These are phyloP conservation scores for Piper betle DNA, from an alignment of 164 flowering plant species.

Conservation along the genomic window DNA sequence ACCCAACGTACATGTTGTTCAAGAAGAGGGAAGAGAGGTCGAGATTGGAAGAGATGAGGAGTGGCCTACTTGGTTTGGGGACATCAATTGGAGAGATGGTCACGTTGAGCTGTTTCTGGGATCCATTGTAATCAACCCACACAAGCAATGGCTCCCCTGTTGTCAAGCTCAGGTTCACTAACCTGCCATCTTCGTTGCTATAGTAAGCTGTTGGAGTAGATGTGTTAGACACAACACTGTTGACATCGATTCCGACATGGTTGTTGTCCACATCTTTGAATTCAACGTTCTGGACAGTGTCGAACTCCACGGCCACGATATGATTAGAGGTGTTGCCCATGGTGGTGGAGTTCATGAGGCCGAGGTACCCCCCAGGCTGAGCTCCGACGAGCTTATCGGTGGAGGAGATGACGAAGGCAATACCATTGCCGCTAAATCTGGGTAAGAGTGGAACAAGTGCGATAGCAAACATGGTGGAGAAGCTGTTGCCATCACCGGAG, in stretches of 20 bases:
- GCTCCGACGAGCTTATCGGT: constrained; percentile 16
- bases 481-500: constrained; percentile 14
- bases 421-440: constrained; percentile 46
- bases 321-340: constrained; percentile 31
- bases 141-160: constrained; percentile 14
- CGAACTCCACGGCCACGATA: constrained; percentile 57
- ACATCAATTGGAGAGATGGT: constrained; percentile 8
- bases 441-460: constrained; percentile 36
- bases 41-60: constrained; percentile 2
- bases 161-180: constrained; percentile 11
- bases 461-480: constrained; percentile 44
- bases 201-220: constrained; percentile 27
- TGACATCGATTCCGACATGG: constrained; percentile 64
- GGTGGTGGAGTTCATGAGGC: constrained; percentile 33
- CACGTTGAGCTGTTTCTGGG: constrained; percentile 5
- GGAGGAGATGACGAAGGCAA: constrained; percentile 43
- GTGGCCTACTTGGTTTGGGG: constrained; percentile 8
- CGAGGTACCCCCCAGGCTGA: constrained; percentile 46
- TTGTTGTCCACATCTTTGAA: constrained; percentile 50
- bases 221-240: constrained; percentile 34
- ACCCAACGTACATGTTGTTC: constrained; percentile 10
- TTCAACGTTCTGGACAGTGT: constrained; percentile 50
- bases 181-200: constrained; percentile 2
- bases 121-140: constrained; percentile 13
- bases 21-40: constrained; percentile 3